phyloP scores from a whole-genome alignment of 306 rosid genomes.

The Dryas octopetala region DNA sequence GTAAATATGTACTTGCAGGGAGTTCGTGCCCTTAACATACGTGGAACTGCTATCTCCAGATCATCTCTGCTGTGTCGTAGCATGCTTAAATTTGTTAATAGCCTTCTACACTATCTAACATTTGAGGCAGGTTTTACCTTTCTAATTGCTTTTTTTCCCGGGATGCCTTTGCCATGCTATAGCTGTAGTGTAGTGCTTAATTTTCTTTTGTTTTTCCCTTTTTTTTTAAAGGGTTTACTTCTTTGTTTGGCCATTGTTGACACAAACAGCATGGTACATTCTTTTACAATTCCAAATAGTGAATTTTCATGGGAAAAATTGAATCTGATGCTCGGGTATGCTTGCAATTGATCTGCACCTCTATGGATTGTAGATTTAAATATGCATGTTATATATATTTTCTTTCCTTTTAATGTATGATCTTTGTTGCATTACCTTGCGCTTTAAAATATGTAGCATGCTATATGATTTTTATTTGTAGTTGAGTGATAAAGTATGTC shows the following conservation, averaged over 20 bases:
- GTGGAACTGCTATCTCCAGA: slow-evolving; percentile 85
- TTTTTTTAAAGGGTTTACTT: neutral
- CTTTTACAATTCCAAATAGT: neutral
- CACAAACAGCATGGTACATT: neutral
- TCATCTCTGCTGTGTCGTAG: slow-evolving; percentile 94
- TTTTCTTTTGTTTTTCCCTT: neutral
- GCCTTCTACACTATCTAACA: slow-evolving; percentile 93
- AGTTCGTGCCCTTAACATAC: slow-evolving; percentile 73
- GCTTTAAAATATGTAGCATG: neutral
- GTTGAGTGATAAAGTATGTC: neutral
- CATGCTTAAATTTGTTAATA: slow-evolving; percentile 93
- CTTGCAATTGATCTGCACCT: neutral
- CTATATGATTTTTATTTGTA: neutral
- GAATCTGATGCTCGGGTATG: slow-evolving; percentile 6
- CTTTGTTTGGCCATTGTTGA: neutral
- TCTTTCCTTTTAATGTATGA: neutral
- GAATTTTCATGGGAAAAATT: neutral
- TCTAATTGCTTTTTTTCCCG: neutral
- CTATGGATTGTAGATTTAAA: neutral
- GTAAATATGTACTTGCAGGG: slow-evolving; percentile 50
- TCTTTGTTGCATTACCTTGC: neutral
- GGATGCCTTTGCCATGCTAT: slow-evolving; percentile 10
- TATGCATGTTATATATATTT: neutral
- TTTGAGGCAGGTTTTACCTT: slow-evolving; percentile 72
- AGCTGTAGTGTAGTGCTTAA: slow-evolving; percentile 4